A percentile compares a stretch with the other conserved stretches of the same genome.
phyloP scores from a whole-genome alignment of 305 asterid genomes.

The Fraxinus angustifolia region DNA sequence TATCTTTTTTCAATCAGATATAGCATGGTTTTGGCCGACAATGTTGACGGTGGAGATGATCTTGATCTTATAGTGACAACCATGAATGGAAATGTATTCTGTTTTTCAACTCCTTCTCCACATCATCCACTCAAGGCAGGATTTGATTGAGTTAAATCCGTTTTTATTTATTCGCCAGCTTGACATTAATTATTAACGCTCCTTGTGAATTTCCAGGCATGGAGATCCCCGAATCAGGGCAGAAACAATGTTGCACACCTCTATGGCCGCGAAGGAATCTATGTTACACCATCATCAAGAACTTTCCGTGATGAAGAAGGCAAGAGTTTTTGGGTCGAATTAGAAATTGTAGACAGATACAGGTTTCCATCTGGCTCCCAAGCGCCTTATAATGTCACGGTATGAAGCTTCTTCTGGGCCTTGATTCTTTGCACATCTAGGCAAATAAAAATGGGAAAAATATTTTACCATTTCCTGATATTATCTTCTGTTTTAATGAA shows the following conservation, averaged over 20 bases:
- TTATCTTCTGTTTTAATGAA: background rate
- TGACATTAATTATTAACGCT: constrained; percentile 17
- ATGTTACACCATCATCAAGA: constrained; percentile 78
- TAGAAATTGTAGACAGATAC: constrained; percentile 77
- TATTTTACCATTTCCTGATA: background rate
- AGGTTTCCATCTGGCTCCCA: constrained; percentile 84
- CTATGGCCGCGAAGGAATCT: constrained; percentile 72
- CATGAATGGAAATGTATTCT: constrained; percentile 97
- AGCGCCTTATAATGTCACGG: constrained; percentile 95
- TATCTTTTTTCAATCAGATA: constrained; percentile 50
- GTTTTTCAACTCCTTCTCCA: constrained; percentile 95
- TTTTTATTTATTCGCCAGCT: constrained; percentile 14
- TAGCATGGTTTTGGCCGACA: constrained; percentile 98
- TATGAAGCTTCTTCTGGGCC: constrained; percentile 26
- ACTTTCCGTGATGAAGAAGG: constrained; percentile 98
- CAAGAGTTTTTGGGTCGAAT: constrained; percentile 85
- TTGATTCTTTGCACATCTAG: background rate
- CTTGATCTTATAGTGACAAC: constrained; percentile 95
- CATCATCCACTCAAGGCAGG: constrained; percentile 94
- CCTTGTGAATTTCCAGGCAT: constrained; percentile 53
- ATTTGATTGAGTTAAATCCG: background rate
- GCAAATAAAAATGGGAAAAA: background rate
- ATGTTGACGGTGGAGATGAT: constrained; percentile 96
- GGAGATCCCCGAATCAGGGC: constrained; percentile 86
- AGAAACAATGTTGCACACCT: constrained; percentile 78